A percentile compares a stretch with the other conserved stretches of the same genome.
Conservation (phyloP, 768 basidiomycete species). For the Trametes elegans region DNA sequence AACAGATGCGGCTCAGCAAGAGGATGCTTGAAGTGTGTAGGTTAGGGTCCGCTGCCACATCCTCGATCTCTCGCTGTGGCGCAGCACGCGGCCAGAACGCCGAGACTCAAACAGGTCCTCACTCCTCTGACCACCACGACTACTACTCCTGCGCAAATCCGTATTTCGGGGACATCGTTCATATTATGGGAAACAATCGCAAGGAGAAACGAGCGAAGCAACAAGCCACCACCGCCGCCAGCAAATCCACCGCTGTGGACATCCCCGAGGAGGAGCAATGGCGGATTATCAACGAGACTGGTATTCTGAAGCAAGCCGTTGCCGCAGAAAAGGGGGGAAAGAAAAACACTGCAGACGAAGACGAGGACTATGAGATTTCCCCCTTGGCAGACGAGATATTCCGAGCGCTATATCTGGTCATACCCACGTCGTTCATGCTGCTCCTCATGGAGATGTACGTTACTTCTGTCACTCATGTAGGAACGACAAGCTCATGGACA, state of each 20-base stretch:
- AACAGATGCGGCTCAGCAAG: neutral
- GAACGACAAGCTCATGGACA: neutral
- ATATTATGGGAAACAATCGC: conserved; percentile 25
- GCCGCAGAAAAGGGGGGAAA: neutral
- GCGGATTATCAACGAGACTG: conserved; percentile 68
- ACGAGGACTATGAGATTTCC: conserved; percentile 36
- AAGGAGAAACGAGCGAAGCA: conserved; percentile 10
- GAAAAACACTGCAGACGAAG: neutral
- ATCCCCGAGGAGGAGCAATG: conserved; percentile 77
- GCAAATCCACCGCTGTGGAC: conserved; percentile 28
- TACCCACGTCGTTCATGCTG: conserved; percentile 73
- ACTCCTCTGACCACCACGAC: neutral
- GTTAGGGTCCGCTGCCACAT: conserved; percentile 2
- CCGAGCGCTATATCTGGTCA: conserved; percentile 59
- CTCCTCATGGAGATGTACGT: conserved; percentile 85
- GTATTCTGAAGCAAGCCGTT: conserved; percentile 32
- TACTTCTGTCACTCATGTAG: no score
- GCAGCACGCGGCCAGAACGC: neutral
- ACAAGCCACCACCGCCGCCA: neutral
- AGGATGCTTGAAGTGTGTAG: no score
- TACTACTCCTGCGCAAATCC: no score
- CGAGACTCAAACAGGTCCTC: neutral
- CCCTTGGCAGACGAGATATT: conserved; percentile 68
- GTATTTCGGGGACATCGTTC: no score
- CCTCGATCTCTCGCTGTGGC: neutral